A percentile compares a stretch with the other conserved stretches of the same genome.
Evolutionary conservation across 2,329 filamentous ascomycete species (phyloP).

Genomic region (Nemania bipapillata): DNA sequence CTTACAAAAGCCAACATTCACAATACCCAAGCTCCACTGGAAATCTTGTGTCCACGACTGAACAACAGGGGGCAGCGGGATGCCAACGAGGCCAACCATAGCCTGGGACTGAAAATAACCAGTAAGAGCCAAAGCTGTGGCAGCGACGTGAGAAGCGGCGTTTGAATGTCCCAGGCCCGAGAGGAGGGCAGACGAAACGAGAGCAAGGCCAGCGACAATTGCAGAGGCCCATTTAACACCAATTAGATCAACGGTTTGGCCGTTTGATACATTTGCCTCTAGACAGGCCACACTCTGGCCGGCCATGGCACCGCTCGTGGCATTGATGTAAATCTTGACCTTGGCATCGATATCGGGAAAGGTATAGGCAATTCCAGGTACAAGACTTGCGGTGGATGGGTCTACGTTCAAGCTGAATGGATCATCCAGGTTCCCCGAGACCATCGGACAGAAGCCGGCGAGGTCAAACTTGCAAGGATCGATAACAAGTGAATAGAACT

Average conservation of each 20-base stretch:
- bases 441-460: constrained; percentile 82
- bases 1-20: constrained; percentile 75
- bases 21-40: constrained; percentile 98
- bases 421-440: constrained; percentile 66
- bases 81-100: constrained; percentile 84
- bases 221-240: constrained; percentile 92
- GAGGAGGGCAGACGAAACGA: constrained; percentile 86
- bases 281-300: constrained; percentile 81
- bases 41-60: constrained; percentile 96
- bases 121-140: constrained; percentile 93
- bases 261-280: constrained; percentile 87
- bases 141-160: constrained; percentile 91
- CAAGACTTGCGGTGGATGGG: constrained; percentile 64
- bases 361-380: constrained; percentile 86
- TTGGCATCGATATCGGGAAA: constrained; percentile 91
- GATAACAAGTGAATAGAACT: constrained; percentile 68
- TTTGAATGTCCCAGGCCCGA: constrained; percentile 93
- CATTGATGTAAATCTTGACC: constrained; percentile 83
- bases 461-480: constrained; percentile 75
- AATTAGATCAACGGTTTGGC: constrained; percentile 88
- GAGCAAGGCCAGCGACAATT: constrained; percentile 83
- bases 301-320: constrained; percentile 63
- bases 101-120: constrained; percentile 95
- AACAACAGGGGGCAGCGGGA: constrained; percentile 86
- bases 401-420: constrained; percentile 72